Evolutionary conservation across 2,329 filamentous ascomycete species (phyloP).

Genomic region (Didymella pomorum): DNA sequence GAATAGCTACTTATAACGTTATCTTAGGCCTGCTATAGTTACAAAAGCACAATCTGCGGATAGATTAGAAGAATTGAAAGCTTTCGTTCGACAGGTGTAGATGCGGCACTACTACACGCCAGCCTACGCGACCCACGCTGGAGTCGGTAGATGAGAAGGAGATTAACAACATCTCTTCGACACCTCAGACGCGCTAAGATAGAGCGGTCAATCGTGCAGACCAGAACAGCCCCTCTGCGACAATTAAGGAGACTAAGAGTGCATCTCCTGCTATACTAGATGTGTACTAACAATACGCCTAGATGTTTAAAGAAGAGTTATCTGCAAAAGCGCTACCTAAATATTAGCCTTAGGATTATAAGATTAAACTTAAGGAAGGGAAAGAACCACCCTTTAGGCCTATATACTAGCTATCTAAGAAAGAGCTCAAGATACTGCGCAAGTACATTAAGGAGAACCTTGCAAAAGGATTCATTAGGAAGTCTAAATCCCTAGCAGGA

Average conservation of each 20-base stretch:
- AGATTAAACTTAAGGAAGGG: not conserved
- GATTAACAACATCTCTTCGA: no score
- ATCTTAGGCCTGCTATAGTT: constrained; percentile 1
- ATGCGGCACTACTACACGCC: not conserved
- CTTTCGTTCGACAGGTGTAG: not conserved
- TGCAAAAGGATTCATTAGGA: not conserved
- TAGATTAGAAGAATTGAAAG: not conserved
- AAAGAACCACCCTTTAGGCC: not conserved
- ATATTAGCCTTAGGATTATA: not conserved
- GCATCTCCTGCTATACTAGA: no score
- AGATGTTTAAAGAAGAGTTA: no score
- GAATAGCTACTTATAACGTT: not conserved
- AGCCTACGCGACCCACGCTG: no score
- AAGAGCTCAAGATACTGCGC: not conserved
- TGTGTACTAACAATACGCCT: no score
- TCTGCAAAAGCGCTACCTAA: not conserved
- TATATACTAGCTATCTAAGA: not conserved
- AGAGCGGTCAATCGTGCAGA: no score
- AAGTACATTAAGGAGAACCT: constrained; percentile 1
- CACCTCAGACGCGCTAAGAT: no score
- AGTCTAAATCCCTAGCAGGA: not conserved
- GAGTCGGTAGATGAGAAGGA: no score
- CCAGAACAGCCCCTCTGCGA: no score
- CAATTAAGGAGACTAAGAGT: no score
- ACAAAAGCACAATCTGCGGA: not conserved